These are phyloP conservation scores for Chionographis japonica DNA, from an alignment of 106 monocot species.

Conservation along the genomic window DNA sequence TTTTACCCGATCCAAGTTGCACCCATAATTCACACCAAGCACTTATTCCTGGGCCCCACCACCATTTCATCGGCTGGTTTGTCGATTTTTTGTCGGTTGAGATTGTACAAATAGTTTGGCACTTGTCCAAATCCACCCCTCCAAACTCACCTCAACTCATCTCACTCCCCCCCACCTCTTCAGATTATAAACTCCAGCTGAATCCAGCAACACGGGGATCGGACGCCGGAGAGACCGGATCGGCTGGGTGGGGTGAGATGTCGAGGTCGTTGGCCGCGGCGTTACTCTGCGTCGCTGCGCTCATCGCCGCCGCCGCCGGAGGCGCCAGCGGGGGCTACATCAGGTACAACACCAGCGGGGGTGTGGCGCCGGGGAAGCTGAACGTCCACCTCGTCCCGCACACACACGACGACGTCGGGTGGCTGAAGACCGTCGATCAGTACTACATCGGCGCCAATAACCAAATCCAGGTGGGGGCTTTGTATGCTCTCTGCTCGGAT, in stretches of 20 bases:
- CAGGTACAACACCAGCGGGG: slow-evolving; percentile 48
- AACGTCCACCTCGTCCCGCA: slow-evolving; percentile 88
- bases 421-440: slow-evolving; percentile 97
- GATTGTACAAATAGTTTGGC: too few species aligned
- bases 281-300: background rate
- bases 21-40: too few species aligned
- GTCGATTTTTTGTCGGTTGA: too few species aligned
- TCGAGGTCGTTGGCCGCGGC: background rate
- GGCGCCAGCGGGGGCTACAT: slow-evolving; percentile 13
- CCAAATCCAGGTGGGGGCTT: slow-evolving; percentile 51
- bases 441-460: slow-evolving; percentile 89
- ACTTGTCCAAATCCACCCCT: too few species aligned
- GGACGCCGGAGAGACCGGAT: too few species aligned
- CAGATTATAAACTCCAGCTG: too few species aligned
- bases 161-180: too few species aligned
- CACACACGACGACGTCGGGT: slow-evolving; percentile 90
- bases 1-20: too few species aligned
- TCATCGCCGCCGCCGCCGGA: background rate
- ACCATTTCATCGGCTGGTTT: too few species aligned
- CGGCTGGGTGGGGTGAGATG: background rate
- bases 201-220: too few species aligned
- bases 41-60: too few species aligned
- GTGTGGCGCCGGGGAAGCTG: slow-evolving; percentile 57
- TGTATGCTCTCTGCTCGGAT: background rate
- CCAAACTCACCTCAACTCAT: too few species aligned